A percentile compares a stretch with the other conserved stretches of the same genome.
phyloP scores from a whole-genome alignment of 2,329 filamentous ascomycete species.

The Botrytis hyacinthi region DNA sequence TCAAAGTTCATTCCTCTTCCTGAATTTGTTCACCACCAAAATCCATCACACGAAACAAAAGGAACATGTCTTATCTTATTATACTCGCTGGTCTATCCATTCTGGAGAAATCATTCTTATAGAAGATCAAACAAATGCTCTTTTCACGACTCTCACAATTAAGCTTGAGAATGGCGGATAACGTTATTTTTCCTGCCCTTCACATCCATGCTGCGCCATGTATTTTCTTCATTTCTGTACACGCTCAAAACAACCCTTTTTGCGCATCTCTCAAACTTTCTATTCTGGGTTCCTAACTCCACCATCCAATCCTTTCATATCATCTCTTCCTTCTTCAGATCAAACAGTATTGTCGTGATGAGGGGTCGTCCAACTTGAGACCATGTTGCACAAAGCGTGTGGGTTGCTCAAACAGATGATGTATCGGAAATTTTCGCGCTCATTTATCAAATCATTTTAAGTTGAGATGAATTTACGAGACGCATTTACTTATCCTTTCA shows the following conservation, averaged over 20 bases:
- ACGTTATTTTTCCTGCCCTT: neutral
- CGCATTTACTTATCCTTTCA: neutral
- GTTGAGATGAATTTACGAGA: neutral
- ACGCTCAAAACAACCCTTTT: neutral
- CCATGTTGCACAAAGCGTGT: neutral
- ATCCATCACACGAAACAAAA: neutral
- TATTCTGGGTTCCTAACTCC: neutral
- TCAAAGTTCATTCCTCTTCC: neutral
- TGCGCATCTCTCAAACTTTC: neutral
- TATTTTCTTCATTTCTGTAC: neutral
- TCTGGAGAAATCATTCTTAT: neutral
- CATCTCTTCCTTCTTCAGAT: slow-evolving; percentile 1
- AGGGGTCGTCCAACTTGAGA: neutral
- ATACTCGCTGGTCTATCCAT: neutral
- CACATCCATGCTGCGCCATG: slow-evolving; percentile 3
- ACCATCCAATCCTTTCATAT: neutral
- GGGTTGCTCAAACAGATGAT: neutral
- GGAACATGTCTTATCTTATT: neutral
- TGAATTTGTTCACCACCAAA: neutral
- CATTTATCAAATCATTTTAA: neutral
- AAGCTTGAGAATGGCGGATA: neutral
- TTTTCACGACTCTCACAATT: neutral
- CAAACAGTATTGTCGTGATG: neutral
- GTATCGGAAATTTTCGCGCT: neutral
- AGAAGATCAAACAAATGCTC: neutral